Evolutionary conservation across 768 basidiomycete species (phyloP).

Genomic region (Phaeolepiota aurea): DNA sequence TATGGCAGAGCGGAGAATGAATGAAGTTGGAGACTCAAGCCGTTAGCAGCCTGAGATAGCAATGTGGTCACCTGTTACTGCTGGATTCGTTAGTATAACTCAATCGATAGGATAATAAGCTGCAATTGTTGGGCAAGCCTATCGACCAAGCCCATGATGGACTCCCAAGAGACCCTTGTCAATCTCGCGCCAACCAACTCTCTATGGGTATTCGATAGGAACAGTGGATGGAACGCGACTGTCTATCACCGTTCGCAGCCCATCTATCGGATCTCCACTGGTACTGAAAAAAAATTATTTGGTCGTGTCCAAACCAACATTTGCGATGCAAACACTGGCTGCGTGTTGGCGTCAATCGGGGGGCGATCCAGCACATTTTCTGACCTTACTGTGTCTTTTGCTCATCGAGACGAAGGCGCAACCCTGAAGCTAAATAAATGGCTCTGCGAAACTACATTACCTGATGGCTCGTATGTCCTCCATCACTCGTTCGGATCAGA

Average conservation of each 20-base stretch:
- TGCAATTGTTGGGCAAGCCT: no score
- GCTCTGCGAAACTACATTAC: background rate
- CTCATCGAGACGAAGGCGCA: background rate
- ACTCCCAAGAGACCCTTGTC: background rate
- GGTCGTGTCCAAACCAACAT: background rate
- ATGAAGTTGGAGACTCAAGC: no score
- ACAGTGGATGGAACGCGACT: background rate
- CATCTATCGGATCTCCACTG: background rate
- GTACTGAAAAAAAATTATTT: no score
- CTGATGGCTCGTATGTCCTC: background rate
- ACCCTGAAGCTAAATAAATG: background rate
- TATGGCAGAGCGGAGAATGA: no score
- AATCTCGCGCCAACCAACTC: background rate
- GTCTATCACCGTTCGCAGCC: background rate
- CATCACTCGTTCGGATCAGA: no score
- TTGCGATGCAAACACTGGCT: background rate
- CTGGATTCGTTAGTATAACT: no score
- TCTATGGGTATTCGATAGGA: no score
- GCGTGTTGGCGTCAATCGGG: background rate
- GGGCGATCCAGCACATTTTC: no score
- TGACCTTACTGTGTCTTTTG: background rate
- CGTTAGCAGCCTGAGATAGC: no score
- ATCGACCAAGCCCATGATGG: no score
- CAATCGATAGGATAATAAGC: no score
- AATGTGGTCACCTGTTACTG: no score